These are phyloP conservation scores for Forsythia suspensa DNA, from an alignment of 257 asterid genomes.

Conservation along the genomic window DNA sequence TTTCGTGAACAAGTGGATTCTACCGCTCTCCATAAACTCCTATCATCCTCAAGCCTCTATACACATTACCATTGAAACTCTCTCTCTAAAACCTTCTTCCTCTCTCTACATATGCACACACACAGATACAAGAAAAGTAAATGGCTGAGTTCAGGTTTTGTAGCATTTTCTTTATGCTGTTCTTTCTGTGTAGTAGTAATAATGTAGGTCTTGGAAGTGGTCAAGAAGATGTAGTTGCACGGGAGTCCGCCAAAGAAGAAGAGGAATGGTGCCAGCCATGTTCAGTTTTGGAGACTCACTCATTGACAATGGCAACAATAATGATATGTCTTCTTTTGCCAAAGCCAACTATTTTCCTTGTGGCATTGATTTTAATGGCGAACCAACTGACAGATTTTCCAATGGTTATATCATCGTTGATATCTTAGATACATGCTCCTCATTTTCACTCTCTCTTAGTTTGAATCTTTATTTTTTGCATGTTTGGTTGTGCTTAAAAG, in stretches of 20 bases:
- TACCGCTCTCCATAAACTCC: neutral
- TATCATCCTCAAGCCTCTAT: too few species aligned
- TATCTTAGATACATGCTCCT: neutral
- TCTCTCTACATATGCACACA: neutral
- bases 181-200: slow-evolving; percentile 25
- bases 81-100: neutral
- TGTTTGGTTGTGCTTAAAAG: too few species aligned
- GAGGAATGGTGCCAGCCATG: slow-evolving; percentile 70
- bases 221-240: slow-evolving; percentile 33
- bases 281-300: slow-evolving; percentile 87
- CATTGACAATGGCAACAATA: slow-evolving; percentile 90
- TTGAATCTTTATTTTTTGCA: too few species aligned
- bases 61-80: neutral
- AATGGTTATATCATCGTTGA: slow-evolving; percentile 78
- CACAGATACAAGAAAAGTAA: neutral
- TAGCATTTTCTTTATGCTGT: slow-evolving; percentile 18
- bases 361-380: slow-evolving; percentile 84
- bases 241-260: slow-evolving; percentile 14
- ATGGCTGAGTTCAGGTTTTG: slow-evolving; percentile 12
- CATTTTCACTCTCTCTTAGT: too few species aligned
- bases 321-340: slow-evolving; percentile 65
- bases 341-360: slow-evolving; percentile 87
- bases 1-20: neutral
- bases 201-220: slow-evolving; percentile 19
- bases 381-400: slow-evolving; percentile 66